Base-by-base conservation (phyloP, 2,329 filamentous ascomycete genomes). In the Cordyceps cicadae region DNA sequence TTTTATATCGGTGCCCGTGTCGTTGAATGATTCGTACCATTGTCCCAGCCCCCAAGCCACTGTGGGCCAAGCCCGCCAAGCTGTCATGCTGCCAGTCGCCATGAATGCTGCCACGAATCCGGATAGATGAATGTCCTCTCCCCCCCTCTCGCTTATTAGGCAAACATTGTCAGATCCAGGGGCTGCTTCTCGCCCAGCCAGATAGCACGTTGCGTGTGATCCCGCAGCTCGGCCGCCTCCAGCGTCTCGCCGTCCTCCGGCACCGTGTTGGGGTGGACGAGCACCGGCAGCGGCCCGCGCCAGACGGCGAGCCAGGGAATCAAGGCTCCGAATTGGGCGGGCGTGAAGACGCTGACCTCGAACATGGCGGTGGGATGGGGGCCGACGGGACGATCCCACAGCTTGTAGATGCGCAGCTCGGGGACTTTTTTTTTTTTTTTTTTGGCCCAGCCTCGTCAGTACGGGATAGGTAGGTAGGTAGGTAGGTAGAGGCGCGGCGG, bases 331-430 rank as follows among this genome's bases (percentile, higher is more conserved):
- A 96, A 96, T 71, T 96, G 89, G 3, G 85, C 86, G 0, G 92
- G 92, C 0, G 87, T 91, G 71, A 93, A 90, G 21, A 96, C 51
- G 66, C 95, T 95, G 51, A 96, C 90, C 74, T 97, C 92, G 68
- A 96, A 96, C 91, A 96, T 96, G 57, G 86, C 88, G 0, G 91
- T 73, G 0, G 88, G 87, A 71, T 96, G 92, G 0, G 92, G 92
- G 0, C 92, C 92, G 32, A 96, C 74, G 0, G 92, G 90, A 15
- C 76, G 74, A 65, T 94, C 87, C 82, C 85, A 95, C 65, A 96
- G 77, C 15, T 74, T 79, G 71, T 96, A 96, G 67, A 95, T 87
- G 59, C 91, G 83, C 19, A 96, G 78, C 70, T 96, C 92, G 9
- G 92, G 91, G 69, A 96, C 89, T 92, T 12, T 19, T 37, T 21